A percentile compares a stretch with the other conserved stretches of the same genome.
Conservation (phyloP, 148 eudicot genomes). For the Spergularia marina region DNA sequence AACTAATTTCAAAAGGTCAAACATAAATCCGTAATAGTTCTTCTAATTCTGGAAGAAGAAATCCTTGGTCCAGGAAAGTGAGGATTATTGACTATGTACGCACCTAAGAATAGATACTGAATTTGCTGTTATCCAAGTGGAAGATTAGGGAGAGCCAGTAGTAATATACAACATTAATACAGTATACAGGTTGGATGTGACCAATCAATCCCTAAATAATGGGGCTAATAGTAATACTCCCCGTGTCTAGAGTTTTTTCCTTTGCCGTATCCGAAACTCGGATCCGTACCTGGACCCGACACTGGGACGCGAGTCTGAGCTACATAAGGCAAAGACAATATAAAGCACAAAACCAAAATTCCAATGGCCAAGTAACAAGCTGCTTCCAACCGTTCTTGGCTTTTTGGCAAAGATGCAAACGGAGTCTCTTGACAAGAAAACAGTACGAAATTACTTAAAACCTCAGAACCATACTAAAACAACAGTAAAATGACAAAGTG, state of each 20-base stretch:
- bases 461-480: neutral
- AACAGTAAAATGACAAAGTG: neutral
- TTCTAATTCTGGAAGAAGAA: neutral
- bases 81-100: neutral
- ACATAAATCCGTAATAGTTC: neutral
- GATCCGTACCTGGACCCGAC: no score
- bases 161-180: neutral
- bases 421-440: neutral
- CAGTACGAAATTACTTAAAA: neutral
- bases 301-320: no score
- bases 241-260: no score
- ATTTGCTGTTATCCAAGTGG: neutral
- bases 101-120: slow-evolving; percentile 4
- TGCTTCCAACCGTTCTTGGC: neutral
- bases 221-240: no score
- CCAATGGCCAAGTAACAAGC: neutral
- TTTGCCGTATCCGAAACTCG: no score
- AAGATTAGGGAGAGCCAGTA: neutral
- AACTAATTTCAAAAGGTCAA: neutral
- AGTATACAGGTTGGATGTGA: neutral
- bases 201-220: no score
- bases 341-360: no score
- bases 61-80: neutral
- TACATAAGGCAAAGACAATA: no score
- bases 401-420: neutral